Evolutionary conservation across 1,284 basidiomycete genomes (phyloP).

Genomic region (Ustilago crameri): DNA sequence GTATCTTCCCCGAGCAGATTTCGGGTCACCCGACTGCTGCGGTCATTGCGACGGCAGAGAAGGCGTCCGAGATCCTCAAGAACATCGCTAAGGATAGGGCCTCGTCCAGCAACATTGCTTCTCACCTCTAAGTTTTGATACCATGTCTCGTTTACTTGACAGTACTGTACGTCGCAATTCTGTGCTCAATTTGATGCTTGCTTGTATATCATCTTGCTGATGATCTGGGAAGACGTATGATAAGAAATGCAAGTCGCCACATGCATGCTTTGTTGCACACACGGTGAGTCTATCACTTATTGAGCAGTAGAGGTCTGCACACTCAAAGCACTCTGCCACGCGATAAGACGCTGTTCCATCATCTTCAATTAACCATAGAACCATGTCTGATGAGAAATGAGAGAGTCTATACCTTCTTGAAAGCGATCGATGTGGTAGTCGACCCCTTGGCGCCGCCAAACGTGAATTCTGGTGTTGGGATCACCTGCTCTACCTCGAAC

Average conservation of each 20-base stretch:
- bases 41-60: constrained; percentile 52
- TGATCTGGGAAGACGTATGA: neutral
- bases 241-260: too few relatives aligned
- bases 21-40: constrained; percentile 54
- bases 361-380: too few relatives aligned
- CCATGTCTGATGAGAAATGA: neutral
- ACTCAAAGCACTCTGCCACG: too few relatives aligned
- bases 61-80: constrained; percentile 44
- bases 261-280: too few relatives aligned
- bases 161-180: neutral
- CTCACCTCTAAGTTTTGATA: constrained; percentile 19
- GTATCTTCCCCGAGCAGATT: constrained; percentile 57
- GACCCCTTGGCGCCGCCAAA: constrained; percentile 60
- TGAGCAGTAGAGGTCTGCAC: too few relatives aligned
- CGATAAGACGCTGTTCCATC: too few relatives aligned
- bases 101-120: constrained; percentile 16
- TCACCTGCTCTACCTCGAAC: constrained; percentile 52
- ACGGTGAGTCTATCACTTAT: too few relatives aligned
- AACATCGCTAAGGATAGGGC: constrained; percentile 18
- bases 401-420: constrained; percentile 18
- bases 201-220: neutral
- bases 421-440: constrained; percentile 55
- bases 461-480: constrained; percentile 59
- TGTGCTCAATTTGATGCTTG: too few relatives aligned
- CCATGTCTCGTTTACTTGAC: neutral